phyloP scores from a whole-genome alignment of 371 early-diverging fungal species.

The Umbelopsis sp. region DNA sequence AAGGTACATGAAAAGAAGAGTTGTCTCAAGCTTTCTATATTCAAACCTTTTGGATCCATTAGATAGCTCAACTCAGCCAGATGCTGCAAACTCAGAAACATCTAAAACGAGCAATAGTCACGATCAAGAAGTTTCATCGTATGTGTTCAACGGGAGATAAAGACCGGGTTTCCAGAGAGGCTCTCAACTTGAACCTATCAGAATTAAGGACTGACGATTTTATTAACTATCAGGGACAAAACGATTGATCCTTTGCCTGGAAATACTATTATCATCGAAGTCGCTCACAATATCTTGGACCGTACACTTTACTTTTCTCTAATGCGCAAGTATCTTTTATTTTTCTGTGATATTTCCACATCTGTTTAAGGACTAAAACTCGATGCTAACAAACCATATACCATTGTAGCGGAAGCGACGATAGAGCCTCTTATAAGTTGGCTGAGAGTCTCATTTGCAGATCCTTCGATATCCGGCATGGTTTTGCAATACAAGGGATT shows the following conservation, averaged over 20 bases:
- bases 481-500: conserved; percentile 40
- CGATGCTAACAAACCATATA: not conserved
- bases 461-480: conserved; percentile 51
- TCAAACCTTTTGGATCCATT: no score
- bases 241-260: conserved; percentile 18
- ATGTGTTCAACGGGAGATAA: not conserved
- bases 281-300: conserved; percentile 42
- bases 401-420: conserved; percentile 44
- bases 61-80: not conserved
- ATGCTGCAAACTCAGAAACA: not conserved
- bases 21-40: no score
- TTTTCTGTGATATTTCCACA: not conserved
- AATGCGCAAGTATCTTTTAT: conserved; percentile 34
- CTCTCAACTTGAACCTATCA: no score
- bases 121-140: not conserved
- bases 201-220: no score
- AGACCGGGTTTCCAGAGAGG: no score
- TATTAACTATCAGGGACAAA: not conserved
- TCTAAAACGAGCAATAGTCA: not conserved
- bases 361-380: no score
- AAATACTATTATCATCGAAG: conserved; percentile 46
- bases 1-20: no score
- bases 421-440: conserved; percentile 54
- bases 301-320: conserved; percentile 51
- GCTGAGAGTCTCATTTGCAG: conserved; percentile 46